Percentiles rank a stretch among this genome's conserved stretches.
Evolutionary conservation across 305 asterid species (phyloP).

Genomic region (Rubia balearica): DNA sequence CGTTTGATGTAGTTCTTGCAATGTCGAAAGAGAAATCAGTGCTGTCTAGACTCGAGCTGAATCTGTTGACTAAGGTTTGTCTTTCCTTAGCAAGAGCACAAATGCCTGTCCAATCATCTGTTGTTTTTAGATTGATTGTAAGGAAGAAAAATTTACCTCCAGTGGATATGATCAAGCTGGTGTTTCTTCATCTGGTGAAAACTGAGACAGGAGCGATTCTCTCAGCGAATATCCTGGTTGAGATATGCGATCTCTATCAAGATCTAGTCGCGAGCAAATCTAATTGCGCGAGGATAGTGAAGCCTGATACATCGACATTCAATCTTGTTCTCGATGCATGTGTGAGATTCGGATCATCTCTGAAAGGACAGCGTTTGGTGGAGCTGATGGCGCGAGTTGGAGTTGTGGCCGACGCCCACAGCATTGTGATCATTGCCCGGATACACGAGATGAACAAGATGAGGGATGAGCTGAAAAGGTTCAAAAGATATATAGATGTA

Average conservation of each 20-base stretch:
- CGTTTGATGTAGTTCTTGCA: conserved; percentile 43
- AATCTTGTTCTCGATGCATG: conserved; percentile 86
- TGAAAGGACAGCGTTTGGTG: conserved; percentile 54
- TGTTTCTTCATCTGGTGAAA: conserved; percentile 71
- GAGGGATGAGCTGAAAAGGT: conserved; percentile 70
- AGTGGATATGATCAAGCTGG: conserved; percentile 34
- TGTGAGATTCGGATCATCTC: conserved; percentile 51
- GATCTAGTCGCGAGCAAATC: conserved; percentile 29
- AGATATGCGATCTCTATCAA: conserved; percentile 38
- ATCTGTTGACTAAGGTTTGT: conserved; percentile 46
- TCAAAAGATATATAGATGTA: conserved; percentile 39
- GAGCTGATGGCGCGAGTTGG: conserved; percentile 73
- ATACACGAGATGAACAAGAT: conserved; percentile 59
- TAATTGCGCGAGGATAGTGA: conserved; percentile 29
- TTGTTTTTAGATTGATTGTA: conserved; percentile 54
- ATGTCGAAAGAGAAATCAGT: conserved; percentile 46
- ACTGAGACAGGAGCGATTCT: conserved; percentile 48
- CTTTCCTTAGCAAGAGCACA: conserved; percentile 72
- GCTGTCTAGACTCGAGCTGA: conserved; percentile 39
- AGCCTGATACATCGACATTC: conserved; percentile 49
- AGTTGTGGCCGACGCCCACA: conserved; percentile 61
- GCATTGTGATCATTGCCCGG: conserved; percentile 45
- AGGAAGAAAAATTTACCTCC: conserved; percentile 43
- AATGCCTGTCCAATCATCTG: conserved; percentile 55
- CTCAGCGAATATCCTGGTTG: conserved; percentile 64